phyloP scores from a whole-genome alignment of 371 early-diverging fungal species.

The Blastocladiella emersonii region DNA sequence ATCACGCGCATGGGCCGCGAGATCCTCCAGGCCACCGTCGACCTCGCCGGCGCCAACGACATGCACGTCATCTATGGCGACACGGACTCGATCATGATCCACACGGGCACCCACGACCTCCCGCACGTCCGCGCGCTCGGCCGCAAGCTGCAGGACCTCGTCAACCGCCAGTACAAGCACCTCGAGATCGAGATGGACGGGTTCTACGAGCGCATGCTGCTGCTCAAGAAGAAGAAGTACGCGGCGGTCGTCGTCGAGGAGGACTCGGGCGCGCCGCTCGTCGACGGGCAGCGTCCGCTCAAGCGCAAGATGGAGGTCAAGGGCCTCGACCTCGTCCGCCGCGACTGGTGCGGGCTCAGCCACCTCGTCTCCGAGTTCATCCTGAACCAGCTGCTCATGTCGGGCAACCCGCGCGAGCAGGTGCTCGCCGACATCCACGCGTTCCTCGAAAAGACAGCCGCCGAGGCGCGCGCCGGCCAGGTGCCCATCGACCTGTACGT shows the following conservation, averaged over 20 bases:
- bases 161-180: conserved; percentile 83
- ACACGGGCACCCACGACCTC: conserved; percentile 72
- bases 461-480: conserved; percentile 52
- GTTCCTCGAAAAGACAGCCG: conserved; percentile 51
- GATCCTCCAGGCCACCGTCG: conserved; percentile 89
- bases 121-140: conserved; percentile 70
- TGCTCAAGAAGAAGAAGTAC: conserved; percentile 99
- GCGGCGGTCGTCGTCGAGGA: conserved; percentile 72
- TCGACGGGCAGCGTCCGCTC: conserved; percentile 31
- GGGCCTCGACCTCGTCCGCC: conserved; percentile 94
- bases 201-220: conserved; percentile 78
- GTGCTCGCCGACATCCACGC: conserved; percentile 60
- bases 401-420: conserved; percentile 49
- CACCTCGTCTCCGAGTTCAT: conserved; percentile 74
- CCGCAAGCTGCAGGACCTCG: conserved; percentile 57
- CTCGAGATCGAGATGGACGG: conserved; percentile 98
- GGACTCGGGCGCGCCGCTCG: conserved; percentile 12
- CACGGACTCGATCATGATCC: conserved; percentile 99
- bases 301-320: conserved; percentile 74
- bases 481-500: conserved; percentile 75
- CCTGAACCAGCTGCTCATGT: conserved; percentile 56
- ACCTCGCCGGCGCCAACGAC: conserved; percentile 47
- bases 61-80: conserved; percentile 96
- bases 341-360: conserved; percentile 96
- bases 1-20: conserved; percentile 97